Percentiles rank a stretch among this genome's conserved stretches.
phyloP scores from a whole-genome alignment of 257 asterid species.

The Scutellaria baicalensis region DNA sequence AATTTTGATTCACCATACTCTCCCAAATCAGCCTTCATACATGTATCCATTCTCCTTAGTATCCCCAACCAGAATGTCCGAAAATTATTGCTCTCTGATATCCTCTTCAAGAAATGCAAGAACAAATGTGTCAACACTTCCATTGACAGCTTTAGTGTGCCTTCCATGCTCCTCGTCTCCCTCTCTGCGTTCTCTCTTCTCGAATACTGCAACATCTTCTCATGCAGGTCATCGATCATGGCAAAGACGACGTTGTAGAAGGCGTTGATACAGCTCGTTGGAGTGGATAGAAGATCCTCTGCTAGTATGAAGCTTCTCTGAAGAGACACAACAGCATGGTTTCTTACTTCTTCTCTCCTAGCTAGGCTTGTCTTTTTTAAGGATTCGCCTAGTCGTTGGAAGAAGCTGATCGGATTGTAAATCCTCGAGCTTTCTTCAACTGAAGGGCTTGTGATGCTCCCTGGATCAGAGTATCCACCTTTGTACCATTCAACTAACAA shows the following conservation, averaged over 20 bases:
- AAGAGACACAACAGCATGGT: slow-evolving; percentile 71
- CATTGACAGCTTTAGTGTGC: slow-evolving; percentile 69
- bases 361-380: slow-evolving; percentile 85
- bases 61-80: slow-evolving; percentile 81
- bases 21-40: slow-evolving; percentile 80
- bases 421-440: slow-evolving; percentile 49
- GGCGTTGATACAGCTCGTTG: slow-evolving; percentile 60
- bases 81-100: slow-evolving; percentile 66
- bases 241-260: slow-evolving; percentile 70
- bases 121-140: slow-evolving; percentile 65
- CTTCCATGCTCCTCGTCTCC: slow-evolving; percentile 90
- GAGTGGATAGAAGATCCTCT: slow-evolving; percentile 65
- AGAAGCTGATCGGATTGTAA: slow-evolving; percentile 45
- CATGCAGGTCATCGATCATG: slow-evolving; percentile 82
- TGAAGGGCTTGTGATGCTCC: slow-evolving; percentile 29
- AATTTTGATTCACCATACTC: slow-evolving; percentile 68
- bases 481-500: slow-evolving; percentile 71
- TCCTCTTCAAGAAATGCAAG: slow-evolving; percentile 53
- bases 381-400: slow-evolving; percentile 72
- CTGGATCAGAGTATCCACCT: slow-evolving; percentile 72
- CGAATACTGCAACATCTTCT: slow-evolving; percentile 86
- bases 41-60: slow-evolving; percentile 75
- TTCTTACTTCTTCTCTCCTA: slow-evolving; percentile 78
- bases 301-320: slow-evolving; percentile 61
- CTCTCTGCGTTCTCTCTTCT: slow-evolving; percentile 75